Percentiles rank a stretch among this genome's conserved stretches.
Conservation (phyloP, 1,139 yeast genomes). For the Yamadazyma taylorii region DNA sequence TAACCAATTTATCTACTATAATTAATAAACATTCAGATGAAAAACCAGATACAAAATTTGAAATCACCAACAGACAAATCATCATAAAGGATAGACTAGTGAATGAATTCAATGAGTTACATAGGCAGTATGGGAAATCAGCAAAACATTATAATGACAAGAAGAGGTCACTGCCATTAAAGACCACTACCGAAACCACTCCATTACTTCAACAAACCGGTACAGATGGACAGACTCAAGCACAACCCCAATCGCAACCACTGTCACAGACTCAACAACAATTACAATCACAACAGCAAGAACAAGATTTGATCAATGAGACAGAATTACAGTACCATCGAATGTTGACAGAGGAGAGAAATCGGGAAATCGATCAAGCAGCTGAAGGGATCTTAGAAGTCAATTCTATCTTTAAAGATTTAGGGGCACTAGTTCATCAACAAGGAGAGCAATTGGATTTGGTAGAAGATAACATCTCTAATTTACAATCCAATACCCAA, state of each 20-base stretch:
- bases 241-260: constrained; percentile 10
- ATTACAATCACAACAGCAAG: constrained; percentile 34
- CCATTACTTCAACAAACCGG: constrained; percentile 24
- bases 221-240: not conserved
- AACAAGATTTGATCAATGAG: constrained; percentile 44
- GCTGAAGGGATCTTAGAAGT: constrained; percentile 81
- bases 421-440: constrained; percentile 73
- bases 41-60: constrained; percentile 14
- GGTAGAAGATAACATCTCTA: constrained; percentile 74
- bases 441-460: constrained; percentile 86
- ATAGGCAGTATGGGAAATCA: constrained; percentile 33
- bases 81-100: constrained; percentile 42
- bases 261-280: constrained; percentile 26
- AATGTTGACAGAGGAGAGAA: constrained; percentile 68
- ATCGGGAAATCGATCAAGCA: constrained; percentile 68
- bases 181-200: constrained; percentile 23
- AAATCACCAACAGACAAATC: constrained; percentile 36
- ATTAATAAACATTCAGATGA: constrained; percentile 33
- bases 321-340: constrained; percentile 77
- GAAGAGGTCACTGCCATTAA: constrained; percentile 28
- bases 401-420: constrained; percentile 78
- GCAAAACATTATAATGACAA: constrained; percentile 32
- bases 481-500: constrained; percentile 64
- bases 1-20: constrained; percentile 31
- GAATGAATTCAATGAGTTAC: constrained; percentile 38